These are phyloP conservation scores for Vachellia collinsii DNA, from an alignment of 306 rosid species.

Conservation along the genomic window DNA sequence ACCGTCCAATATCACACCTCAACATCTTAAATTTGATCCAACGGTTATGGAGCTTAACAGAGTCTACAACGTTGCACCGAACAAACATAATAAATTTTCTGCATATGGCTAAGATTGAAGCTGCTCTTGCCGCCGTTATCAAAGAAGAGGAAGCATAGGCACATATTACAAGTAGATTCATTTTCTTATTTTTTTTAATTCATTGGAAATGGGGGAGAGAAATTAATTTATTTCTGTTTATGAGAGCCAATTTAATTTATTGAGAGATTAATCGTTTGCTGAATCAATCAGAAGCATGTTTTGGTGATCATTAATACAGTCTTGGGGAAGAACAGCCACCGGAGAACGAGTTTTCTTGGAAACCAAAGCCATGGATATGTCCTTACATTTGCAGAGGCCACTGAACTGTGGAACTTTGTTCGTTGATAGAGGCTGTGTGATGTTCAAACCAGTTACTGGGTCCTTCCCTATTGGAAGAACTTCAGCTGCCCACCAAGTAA, in stretches of 20 bases:
- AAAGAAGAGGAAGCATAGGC: conserved; percentile 7
- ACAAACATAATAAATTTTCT: not conserved
- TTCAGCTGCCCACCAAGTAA: conserved; percentile 44
- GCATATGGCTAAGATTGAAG: conserved; percentile 41
- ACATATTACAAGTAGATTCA: not conserved
- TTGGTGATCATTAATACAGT: not conserved
- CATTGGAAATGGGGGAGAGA: not conserved
- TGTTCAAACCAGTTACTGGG: conserved; percentile 49
- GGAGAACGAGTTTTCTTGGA: not conserved
- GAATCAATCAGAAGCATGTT: conserved; percentile 26
- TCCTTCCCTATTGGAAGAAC: conserved; percentile 43
- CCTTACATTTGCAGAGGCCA: conserved; percentile 51
- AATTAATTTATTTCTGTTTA: not conserved
- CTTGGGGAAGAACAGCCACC: conserved; percentile 2
- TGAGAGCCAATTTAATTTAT: conserved; percentile 14
- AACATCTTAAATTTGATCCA: not conserved
- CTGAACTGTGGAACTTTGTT: conserved; percentile 47
- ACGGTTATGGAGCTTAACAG: not conserved
- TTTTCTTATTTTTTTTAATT: not conserved
- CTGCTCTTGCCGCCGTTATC: conserved; percentile 14
- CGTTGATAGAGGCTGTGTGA: conserved; percentile 43
- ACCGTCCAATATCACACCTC: conserved; percentile 23
- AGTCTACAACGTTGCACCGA: not conserved
- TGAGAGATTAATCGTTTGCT: conserved; percentile 27
- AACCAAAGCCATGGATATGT: conserved; percentile 51